These are phyloP conservation scores for Hortiboletus campestris DNA, from an alignment of 768 basidiomycete genomes.

Conservation along the genomic window DNA sequence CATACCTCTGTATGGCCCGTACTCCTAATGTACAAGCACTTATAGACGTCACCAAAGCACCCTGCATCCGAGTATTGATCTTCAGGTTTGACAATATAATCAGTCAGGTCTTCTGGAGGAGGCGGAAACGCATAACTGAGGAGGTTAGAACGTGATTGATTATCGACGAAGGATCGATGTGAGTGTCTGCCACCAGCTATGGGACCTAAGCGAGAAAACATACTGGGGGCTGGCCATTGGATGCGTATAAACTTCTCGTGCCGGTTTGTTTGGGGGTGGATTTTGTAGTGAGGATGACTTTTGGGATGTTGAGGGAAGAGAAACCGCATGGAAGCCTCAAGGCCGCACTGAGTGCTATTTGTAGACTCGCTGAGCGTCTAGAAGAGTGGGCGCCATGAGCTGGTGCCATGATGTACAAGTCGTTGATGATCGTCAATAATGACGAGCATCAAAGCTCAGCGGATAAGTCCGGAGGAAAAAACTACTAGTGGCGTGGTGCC, in stretches of 20 bases:
- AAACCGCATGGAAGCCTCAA: not conserved
- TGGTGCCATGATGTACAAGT: no score
- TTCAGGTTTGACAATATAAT: not conserved
- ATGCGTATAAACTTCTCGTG: not conserved
- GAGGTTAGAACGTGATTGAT: not conserved
- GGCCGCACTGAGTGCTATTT: not conserved
- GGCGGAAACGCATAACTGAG: not conserved
- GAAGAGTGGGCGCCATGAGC: not conserved
- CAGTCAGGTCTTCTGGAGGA: conserved; percentile 1
- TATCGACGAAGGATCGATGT: not conserved
- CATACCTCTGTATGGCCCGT: not conserved
- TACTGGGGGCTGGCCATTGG: not conserved
- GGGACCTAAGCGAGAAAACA: not conserved
- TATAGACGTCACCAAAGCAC: not conserved
- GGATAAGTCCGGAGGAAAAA: no score
- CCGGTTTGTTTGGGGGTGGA: not conserved
- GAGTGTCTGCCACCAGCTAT: not conserved
- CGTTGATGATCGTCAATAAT: not conserved
- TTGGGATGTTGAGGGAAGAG: not conserved
- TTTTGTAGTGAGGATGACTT: not conserved
- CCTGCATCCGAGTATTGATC: not conserved
- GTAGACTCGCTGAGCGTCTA: not conserved
- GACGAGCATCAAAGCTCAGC: no score
- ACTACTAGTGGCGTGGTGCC: no score
- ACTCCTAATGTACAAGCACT: not conserved